Base-by-base conservation (phyloP, 2,329 filamentous ascomycete genomes). In the Aspergillus floridensis region DNA sequence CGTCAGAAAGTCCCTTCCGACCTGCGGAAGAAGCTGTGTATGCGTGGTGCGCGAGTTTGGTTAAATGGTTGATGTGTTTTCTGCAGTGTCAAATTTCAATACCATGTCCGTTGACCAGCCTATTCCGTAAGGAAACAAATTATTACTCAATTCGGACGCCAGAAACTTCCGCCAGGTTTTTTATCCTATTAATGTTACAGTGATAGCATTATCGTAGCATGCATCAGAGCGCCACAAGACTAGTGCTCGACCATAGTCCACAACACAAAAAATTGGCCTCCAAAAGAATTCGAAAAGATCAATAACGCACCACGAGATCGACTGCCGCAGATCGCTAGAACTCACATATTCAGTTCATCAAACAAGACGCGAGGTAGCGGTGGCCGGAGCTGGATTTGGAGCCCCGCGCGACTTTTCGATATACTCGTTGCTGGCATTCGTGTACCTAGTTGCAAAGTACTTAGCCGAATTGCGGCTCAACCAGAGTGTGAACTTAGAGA, bases 401-500 rank as follows among this genome's bases (percentile, higher is more conserved):
- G 69, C 68, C 16, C 69, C 72, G 47, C 68, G 66, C 38, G 68
- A 67, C 57, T 74, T 76, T 53, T 76, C 74, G 31, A 74, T 65
- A 54, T 77, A 77, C 51, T 77, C 74, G 47, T 73, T 74, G 59
- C 71, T 76, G 6, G 76, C 74, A 21, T 70, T 72, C 59, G 78
- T 72, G 57, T 81, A 81, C 51, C 75, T 74, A 21, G 74, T 77
- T 4, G 73, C 72, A 62, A 99, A 96, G 77, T 95, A 96, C 24
- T 84, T 84, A 59, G 86, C 82, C 14, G 88, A 86, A 69, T 93
- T 87, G 67, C 88, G 90, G 60, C 88, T 85, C 57, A 99, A 82
- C 92, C 93, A 99, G 56, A 86, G 83, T 11, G 89, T 91, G 76
- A 99, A 88, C 76, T 92, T 93, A 66, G 86, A 84, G 16, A 99